Base-by-base conservation (phyloP, 2,329 filamentous ascomycete genomes). In the Huntiella omanensis region DNA sequence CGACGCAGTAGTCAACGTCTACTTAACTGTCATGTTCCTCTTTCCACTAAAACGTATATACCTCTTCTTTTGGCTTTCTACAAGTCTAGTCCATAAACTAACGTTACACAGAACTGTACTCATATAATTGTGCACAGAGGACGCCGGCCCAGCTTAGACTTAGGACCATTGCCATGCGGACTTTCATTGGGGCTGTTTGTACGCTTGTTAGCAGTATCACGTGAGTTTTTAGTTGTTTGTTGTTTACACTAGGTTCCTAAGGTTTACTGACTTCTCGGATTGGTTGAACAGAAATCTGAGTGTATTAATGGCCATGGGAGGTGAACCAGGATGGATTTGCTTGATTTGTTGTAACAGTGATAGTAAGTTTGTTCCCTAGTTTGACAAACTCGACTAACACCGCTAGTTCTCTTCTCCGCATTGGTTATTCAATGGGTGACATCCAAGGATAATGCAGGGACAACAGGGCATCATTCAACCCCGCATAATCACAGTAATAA, bases 311-410 rank as follows among this genome's bases (percentile, higher is more conserved):
- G 64, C 64, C 1, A 64, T 79, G 2, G 59, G 72, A 17, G 75
- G 75, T 10, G 75, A 79, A 54, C 73, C 70, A 2, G 75, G 70
- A 3, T 80, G 75, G 74, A 66, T 80, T 2, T 80, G 74, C 52
- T 64, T 80, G 3, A 73, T 77, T 62, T 74, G 72, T 54, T 80
- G 75, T 55, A 79, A 78, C 54, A 65, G 67, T 51, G 75, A 80
- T 55, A 69, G 73, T 75, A 57, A 54, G 65, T 59, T 19, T 28
- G 7, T n/a, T 36, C 15, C 6, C 6, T 13, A 34, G 17, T 33
- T 17, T n/a, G 10, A 45, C 13, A 39, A 17, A 33, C 5, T 13
- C 12, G 16, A 38, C 16, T 17, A 40, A 45, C 37, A 16, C 15
- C 6, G 19, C 32, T n/a, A 73, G 71, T 77, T 12, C 63, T 77